Base-by-base conservation (phyloP, 2,329 filamentous ascomycete genomes). In the Fusarium tanahbumbuense region DNA sequence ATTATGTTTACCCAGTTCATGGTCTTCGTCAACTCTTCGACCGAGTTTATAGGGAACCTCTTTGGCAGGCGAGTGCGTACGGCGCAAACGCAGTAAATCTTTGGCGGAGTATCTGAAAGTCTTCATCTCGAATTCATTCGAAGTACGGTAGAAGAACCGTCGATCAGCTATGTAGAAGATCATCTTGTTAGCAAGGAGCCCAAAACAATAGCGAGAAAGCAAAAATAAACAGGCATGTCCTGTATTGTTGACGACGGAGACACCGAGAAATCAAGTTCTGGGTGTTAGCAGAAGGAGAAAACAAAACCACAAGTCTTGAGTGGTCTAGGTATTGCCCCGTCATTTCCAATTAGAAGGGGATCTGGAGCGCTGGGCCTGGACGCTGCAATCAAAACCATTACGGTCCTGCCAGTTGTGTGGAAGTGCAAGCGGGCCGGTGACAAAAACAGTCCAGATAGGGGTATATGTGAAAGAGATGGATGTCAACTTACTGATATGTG, bases 81-180 rank as follows among this genome's bases (percentile, higher is more conserved):
- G 67, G 62, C 76, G 76, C 58, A 81, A 69, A 47, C 72, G 73
- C 46, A 86, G 75, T n/a, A 87, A 78, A 74, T 87, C 83, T 37
- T 76, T 73, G 53, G 82, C 75, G 11, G 79, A 81, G 69, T 87
- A 87, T 13, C 73, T 80, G 45, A 78, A 79, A 15, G 79, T 77
- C 56, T 77, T 76, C 85, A 87, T 86, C 56, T 75, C 75, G 74
- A 75, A 56, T 48, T 74, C 64, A 63, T 82, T 71, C 66, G 79
- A 81, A 66, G 78, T 22, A 10, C n/a, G 22, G 81, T 67, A 83
- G 83, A 62, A 84, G n/a, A 48, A 64, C 71, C 23, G 23, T 12
- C 11, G 48, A 37, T 73, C 60, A 77, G 65, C 76, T 78, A 75
- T 55, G 54, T 60, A 73, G 64, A 76, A 68, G 78, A 64, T 64